Conservation (phyloP, 2,329 filamentous ascomycete species). For the Seiridium unicorne region DNA sequence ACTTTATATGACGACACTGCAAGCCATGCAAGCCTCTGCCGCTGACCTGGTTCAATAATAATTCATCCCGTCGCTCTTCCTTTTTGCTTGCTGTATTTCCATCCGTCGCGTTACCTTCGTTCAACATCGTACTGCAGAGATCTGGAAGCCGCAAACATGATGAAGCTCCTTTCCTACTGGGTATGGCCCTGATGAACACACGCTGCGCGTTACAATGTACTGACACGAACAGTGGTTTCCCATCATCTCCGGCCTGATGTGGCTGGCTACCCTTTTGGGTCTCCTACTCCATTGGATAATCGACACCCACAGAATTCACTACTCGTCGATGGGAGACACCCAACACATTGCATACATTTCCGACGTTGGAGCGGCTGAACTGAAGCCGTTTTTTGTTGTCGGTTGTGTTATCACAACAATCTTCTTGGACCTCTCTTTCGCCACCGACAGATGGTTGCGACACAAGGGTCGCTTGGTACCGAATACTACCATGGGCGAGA, state of each 20-base stretch:
- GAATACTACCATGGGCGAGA: slow-evolving; percentile 65
- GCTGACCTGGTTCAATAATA: neutral
- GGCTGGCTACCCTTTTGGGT: slow-evolving; percentile 66
- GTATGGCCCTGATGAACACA: slow-evolving; percentile 21
- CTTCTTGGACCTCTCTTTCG: slow-evolving; percentile 77
- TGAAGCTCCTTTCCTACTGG: slow-evolving; percentile 30
- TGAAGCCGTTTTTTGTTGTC: slow-evolving; percentile 78
- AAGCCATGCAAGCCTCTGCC: neutral
- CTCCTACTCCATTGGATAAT: slow-evolving; percentile 70
- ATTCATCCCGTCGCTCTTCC: neutral
- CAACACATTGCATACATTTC: slow-evolving; percentile 73
- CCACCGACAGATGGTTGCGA: slow-evolving; percentile 80
- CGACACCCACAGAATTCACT: slow-evolving; percentile 51
- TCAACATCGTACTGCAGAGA: neutral
- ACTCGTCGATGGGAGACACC: slow-evolving; percentile 55
- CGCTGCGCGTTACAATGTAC: neutral
- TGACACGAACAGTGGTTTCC: slow-evolving; percentile 55
- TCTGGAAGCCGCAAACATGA: slow-evolving; percentile 5
- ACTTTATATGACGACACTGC: slow-evolving; percentile 7
- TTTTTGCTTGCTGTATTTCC: neutral
- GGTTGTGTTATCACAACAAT: slow-evolving; percentile 71
- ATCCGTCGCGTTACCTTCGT: neutral
- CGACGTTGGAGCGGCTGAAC: slow-evolving; percentile 57
- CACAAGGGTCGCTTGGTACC: slow-evolving; percentile 76
- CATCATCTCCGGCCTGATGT: slow-evolving; percentile 63